Percentiles rank a stretch among this genome's conserved stretches.
Evolutionary conservation across 805 yeast genomes (phyloP).

Genomic region (Yarrowia osloensis): DNA sequence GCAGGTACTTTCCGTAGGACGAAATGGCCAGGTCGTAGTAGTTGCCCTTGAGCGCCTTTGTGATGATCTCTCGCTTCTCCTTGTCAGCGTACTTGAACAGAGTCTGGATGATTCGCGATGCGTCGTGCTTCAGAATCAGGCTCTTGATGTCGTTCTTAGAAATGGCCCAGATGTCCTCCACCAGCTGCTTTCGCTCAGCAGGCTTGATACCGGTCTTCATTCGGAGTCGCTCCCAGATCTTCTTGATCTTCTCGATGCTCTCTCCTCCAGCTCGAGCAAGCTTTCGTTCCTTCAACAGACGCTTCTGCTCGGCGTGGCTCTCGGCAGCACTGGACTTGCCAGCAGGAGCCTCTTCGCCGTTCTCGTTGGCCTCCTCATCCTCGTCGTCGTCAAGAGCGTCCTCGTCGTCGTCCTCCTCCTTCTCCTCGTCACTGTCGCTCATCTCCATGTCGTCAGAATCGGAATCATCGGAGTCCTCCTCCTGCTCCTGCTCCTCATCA

Average conservation of each 20-base stretch:
- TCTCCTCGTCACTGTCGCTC: constrained; percentile 31
- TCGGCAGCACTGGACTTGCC: constrained; percentile 54
- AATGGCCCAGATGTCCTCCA: constrained; percentile 82
- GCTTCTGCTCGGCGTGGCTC: constrained; percentile 81
- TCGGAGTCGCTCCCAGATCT: constrained; percentile 87
- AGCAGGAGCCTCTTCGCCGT: constrained; percentile 39
- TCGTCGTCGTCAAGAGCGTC: constrained; percentile 34
- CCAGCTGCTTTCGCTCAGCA: constrained; percentile 70
- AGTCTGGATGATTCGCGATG: constrained; percentile 94
- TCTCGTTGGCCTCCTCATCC: constrained; percentile 43
- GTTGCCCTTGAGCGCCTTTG: constrained; percentile 67
- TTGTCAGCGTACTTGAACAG: constrained; percentile 81
- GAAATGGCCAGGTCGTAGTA: constrained; percentile 84
- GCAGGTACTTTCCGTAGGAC: constrained; percentile 87
- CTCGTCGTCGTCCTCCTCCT: constrained; percentile 33
- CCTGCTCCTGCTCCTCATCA: constrained; percentile 18
- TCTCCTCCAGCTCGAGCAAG: constrained; percentile 82
- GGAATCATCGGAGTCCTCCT: constrained; percentile 29
- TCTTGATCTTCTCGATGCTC: constrained; percentile 81
- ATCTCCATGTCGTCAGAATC: constrained; percentile 29
- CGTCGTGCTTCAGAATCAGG: constrained; percentile 91
- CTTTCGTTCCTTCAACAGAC: constrained; percentile 77
- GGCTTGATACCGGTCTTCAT: constrained; percentile 81
- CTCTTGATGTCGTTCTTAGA: constrained; percentile 77
- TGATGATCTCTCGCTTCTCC: constrained; percentile 72